phyloP scores from a whole-genome alignment of 1,139 yeast species.

The Zygoascus meyerae region DNA sequence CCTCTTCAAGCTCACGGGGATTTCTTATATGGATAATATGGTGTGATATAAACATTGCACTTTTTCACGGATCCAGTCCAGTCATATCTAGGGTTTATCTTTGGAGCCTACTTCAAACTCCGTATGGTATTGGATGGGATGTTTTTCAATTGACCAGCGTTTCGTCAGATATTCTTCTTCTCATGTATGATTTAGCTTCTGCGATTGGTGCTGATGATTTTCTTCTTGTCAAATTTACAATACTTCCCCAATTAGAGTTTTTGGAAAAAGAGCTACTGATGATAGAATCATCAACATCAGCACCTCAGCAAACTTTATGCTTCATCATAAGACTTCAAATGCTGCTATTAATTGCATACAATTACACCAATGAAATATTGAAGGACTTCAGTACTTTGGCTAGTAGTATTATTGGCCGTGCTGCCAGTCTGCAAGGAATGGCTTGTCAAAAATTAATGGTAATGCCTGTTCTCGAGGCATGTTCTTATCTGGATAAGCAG shows the following conservation, averaged over 20 bases:
- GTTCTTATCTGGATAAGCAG: neutral
- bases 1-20: neutral
- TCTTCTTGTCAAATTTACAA: neutral
- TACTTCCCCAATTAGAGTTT: neutral
- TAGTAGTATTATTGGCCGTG: neutral
- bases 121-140: neutral
- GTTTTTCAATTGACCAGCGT: constrained; percentile 2
- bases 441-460: constrained; percentile 1
- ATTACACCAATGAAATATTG: neutral
- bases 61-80: neutral
- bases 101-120: neutral
- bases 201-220: neutral
- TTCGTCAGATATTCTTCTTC: neutral
- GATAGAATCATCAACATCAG: neutral
- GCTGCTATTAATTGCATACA: neutral
- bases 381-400: neutral
- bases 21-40: neutral
- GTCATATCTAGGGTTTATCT: neutral
- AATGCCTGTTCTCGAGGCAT: neutral
- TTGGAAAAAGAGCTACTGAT: neutral
- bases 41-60: neutral
- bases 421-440: neutral
- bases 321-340: neutral
- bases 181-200: neutral
- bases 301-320: neutral